A percentile compares a stretch with the other conserved stretches of the same genome.
Conservation (phyloP, 116 monocot genomes). For the Posidonia oceanica region DNA sequence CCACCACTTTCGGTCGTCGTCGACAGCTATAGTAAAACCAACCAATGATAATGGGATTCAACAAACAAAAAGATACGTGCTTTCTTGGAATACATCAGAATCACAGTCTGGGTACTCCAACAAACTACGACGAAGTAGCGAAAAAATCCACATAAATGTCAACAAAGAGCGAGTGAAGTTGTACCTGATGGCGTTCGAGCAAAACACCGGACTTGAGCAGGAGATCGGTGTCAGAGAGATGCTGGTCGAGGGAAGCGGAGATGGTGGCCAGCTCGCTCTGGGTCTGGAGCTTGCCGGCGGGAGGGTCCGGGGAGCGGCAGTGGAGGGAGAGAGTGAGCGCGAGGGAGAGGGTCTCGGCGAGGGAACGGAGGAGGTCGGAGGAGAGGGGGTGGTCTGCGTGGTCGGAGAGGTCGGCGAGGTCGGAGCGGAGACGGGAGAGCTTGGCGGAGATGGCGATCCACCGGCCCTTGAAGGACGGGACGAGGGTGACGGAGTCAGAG, state of each 20-base stretch:
- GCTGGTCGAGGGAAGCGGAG: constrained; percentile 30
- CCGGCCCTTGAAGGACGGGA: constrained; percentile 36
- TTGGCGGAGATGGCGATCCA: constrained; percentile 40
- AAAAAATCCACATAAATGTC: no score
- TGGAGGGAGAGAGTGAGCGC: constrained; percentile 30
- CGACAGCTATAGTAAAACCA: no score
- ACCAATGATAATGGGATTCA: no score
- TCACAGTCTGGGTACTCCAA: no score
- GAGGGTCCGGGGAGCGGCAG: constrained; percentile 31
- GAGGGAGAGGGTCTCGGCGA: constrained; percentile 25
- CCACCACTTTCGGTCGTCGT: not conserved
- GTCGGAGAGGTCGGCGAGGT: constrained; percentile 12
- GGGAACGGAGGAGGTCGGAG: constrained; percentile 33
- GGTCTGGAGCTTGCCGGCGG: constrained; percentile 61
- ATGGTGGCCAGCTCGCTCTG: constrained; percentile 57
- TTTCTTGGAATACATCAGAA: not conserved
- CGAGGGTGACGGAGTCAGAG: constrained; percentile 22
- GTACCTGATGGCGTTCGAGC: constrained; percentile 3
- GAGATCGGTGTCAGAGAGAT: constrained; percentile 44
- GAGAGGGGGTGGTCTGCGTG: constrained; percentile 22
- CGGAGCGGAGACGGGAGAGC: constrained; percentile 29
- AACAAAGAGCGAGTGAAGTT: no score
- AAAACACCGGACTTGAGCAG: constrained; percentile 24
- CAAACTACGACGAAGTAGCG: no score
- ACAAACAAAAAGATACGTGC: not conserved